phyloP scores from a whole-genome alignment of 768 basidiomycete genomes.

The Coprinopsis strossmayeri region DNA sequence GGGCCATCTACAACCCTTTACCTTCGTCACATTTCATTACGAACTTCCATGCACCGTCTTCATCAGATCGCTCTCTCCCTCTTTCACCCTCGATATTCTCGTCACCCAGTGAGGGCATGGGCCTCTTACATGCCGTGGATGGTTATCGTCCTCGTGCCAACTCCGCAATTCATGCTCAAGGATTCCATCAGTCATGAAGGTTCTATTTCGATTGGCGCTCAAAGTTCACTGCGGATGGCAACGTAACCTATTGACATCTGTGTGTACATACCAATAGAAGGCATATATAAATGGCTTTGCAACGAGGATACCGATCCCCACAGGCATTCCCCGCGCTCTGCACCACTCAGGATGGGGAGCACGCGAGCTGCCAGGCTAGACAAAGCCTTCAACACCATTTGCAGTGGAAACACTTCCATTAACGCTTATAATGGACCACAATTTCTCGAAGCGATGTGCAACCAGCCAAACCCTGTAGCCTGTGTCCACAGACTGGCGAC shows the following conservation, averaged over 20 bases:
- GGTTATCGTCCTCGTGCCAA: too few relatives aligned
- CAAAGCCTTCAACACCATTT: conserved; percentile 27
- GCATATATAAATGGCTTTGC: not conserved
- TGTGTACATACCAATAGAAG: not conserved
- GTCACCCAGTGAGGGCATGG: too few relatives aligned
- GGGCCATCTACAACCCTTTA: too few relatives aligned
- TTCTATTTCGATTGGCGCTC: not conserved
- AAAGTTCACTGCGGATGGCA: not conserved
- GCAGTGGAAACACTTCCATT: conserved; percentile 22
- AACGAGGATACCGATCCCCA: not conserved
- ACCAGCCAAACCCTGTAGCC: conserved; percentile 27
- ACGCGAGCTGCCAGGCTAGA: conserved; percentile 18
- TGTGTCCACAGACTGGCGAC: conserved; percentile 33
- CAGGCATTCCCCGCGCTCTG: not conserved
- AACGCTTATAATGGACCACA: conserved; percentile 19
- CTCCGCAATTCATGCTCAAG: too few relatives aligned
- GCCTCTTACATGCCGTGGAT: too few relatives aligned
- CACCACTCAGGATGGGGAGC: conserved; percentile 3
- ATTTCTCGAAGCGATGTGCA: conserved; percentile 43
- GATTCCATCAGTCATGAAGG: too few relatives aligned
- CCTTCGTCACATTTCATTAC: too few relatives aligned
- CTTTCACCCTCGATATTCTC: too few relatives aligned
- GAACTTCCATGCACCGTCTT: too few relatives aligned
- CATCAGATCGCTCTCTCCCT: too few relatives aligned
- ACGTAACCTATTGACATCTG: not conserved